phyloP scores from a whole-genome alignment of 176 grass and related monocot genomes.

The Cenchrus americanus region DNA sequence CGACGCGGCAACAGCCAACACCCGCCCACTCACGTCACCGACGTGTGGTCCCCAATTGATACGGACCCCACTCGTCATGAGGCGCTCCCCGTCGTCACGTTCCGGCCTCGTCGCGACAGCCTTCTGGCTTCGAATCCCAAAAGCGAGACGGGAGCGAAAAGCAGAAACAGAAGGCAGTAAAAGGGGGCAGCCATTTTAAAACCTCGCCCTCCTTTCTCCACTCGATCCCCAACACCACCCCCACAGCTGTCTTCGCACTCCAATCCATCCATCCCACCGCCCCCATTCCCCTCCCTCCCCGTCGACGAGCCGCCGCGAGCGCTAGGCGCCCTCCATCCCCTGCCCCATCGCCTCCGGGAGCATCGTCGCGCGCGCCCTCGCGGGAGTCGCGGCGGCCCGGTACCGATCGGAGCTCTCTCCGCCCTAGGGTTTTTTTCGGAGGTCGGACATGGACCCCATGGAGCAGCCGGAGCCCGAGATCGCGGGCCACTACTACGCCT shows the following conservation, averaged over 20 bases:
- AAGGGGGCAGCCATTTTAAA: constrained; percentile 49
- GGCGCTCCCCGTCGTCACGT: no score
- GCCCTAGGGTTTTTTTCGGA: constrained; percentile 36
- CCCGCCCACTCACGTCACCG: background rate
- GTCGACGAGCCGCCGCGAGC: constrained; percentile 35
- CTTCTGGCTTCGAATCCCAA: constrained; percentile 5
- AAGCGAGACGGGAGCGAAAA: background rate
- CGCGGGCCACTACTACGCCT: constrained; percentile 43
- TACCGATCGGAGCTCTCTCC: background rate
- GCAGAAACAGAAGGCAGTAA: constrained; percentile 34
- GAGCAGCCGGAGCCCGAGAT: constrained; percentile 33
- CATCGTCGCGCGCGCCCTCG: background rate
- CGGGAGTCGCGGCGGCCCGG: background rate
- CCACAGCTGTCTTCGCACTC: background rate
- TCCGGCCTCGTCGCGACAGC: background rate
- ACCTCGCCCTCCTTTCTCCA: constrained; percentile 32
- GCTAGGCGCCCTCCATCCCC: constrained; percentile 24
- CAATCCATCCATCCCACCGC: background rate
- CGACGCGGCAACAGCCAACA: background rate
- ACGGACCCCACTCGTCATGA: background rate
- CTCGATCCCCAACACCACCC: constrained; percentile 2
- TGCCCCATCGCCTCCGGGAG: background rate
- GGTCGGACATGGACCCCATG: constrained; percentile 26
- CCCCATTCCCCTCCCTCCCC: constrained; percentile 11
- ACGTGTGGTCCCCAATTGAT: background rate